Percentiles rank a stretch among this genome's conserved stretches.
Conservation (phyloP, 2,329 filamentous ascomycete species). For the Paraphaeosphaeria minitans region DNA sequence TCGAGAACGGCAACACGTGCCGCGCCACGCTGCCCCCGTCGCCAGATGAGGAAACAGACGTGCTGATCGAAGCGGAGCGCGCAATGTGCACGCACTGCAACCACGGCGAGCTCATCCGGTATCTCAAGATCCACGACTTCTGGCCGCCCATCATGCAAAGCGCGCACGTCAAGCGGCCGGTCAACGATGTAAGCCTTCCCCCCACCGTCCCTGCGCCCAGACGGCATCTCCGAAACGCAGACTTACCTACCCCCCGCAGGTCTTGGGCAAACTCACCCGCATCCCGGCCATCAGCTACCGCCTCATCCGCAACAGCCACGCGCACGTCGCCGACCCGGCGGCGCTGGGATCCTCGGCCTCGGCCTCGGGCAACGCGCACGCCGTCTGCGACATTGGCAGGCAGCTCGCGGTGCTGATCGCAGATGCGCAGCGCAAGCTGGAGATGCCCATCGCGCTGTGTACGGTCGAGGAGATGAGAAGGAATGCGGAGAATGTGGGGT, state of each 20-base stretch:
- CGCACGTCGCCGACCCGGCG: not conserved
- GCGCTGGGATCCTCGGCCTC: not conserved
- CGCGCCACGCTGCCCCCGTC: not conserved
- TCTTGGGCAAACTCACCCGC: not conserved
- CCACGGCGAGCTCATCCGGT: constrained; percentile 15
- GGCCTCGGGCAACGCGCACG: not conserved
- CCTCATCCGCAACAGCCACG: not conserved
- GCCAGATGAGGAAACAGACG: not conserved
- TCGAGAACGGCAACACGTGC: constrained; percentile 15
- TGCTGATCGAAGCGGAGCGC: constrained; percentile 3
- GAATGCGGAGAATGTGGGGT: constrained; percentile 1
- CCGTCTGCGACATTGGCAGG: constrained; percentile 1
- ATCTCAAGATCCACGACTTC: constrained; percentile 12
- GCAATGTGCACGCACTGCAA: constrained; percentile 19
- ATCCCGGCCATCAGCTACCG: constrained; percentile 1
- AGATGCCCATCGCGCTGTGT: not conserved
- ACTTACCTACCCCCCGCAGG: not conserved
- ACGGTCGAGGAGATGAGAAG: not conserved
- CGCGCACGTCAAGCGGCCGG: not conserved
- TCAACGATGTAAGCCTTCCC: constrained; percentile 1
- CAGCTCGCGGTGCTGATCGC: not conserved
- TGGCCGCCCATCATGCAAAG: constrained; percentile 13
- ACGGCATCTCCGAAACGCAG: not conserved
- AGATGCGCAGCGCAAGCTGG: not conserved
- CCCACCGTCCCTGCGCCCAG: too few species aligned